Conservation (phyloP, 768 basidiomycete genomes). For the Atractiella rhizophila region DNA sequence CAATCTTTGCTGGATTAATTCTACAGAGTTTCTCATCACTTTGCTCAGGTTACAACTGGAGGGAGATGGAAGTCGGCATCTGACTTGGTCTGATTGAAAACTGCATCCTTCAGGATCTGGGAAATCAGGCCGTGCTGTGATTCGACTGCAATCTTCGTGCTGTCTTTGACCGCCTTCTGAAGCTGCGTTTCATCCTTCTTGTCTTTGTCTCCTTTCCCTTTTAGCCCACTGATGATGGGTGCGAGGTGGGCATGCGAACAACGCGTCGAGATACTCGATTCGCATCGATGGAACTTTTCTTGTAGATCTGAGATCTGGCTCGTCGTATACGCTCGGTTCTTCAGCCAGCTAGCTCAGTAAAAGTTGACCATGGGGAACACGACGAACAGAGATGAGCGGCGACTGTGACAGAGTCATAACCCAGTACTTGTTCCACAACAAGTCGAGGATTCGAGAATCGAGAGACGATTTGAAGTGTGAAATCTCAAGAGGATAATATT, state of each 20-base stretch:
- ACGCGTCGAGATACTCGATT: conserved; percentile 11
- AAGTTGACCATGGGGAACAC: background rate
- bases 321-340: conserved; percentile 88
- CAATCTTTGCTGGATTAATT: too few relatives aligned
- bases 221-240: too few relatives aligned
- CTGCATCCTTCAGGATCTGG: background rate
- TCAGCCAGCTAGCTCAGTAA: conserved; percentile 14
- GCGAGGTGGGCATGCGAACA: conserved; percentile 29
- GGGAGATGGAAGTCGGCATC: too few relatives aligned
- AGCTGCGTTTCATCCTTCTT: too few relatives aligned
- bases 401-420: conserved; percentile 87
- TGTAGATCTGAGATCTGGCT: conserved; percentile 73
- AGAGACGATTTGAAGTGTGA: conserved; percentile 80
- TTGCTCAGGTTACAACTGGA: too few relatives aligned
- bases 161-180: too few relatives aligned
- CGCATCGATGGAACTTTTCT: conserved; percentile 38
- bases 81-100: too few relatives aligned
- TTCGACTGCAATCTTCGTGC: background rate
- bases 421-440: conserved; percentile 99
- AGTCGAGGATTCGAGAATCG: conserved; percentile 61
- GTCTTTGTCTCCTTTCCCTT: too few relatives aligned
- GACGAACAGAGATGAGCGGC: conserved; percentile 56
- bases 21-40: too few relatives aligned
- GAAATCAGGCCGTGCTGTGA: background rate
- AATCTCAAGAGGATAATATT: conserved; percentile 83